Conservation (phyloP, 1,284 basidiomycete species). For the Ustilago hordei region DNA sequence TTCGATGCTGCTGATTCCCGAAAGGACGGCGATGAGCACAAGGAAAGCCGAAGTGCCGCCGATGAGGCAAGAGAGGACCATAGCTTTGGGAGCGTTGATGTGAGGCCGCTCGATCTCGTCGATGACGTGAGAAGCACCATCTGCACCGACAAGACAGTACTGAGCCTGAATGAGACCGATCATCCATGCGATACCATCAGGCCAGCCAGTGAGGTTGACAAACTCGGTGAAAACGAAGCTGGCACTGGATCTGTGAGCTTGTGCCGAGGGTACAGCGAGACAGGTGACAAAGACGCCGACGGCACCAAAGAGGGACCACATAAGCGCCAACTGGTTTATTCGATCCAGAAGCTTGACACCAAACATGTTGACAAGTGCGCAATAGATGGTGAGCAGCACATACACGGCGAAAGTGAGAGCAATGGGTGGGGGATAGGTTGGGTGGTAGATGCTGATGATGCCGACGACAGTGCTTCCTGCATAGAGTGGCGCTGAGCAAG, state of each 20-base stretch:
- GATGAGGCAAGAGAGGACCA: constrained; percentile 44
- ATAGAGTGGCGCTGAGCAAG: constrained; percentile 41
- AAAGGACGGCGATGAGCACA: constrained; percentile 39
- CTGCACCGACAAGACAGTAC: constrained; percentile 43
- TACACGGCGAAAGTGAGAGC: constrained; percentile 40
- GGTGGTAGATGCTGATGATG: constrained; percentile 30
- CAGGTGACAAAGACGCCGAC: constrained; percentile 40
- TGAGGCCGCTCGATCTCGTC: constrained; percentile 48
- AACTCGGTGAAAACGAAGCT: constrained; percentile 46
- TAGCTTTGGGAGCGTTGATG: constrained; percentile 48
- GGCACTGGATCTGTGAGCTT: constrained; percentile 23
- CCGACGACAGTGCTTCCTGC: constrained; percentile 22
- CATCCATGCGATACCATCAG: constrained; percentile 48
- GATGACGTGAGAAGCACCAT: constrained; percentile 48
- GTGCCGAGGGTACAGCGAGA: constrained; percentile 28
- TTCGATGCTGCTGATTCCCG: constrained; percentile 36
- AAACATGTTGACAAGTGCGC: constrained; percentile 43
- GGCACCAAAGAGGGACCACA: constrained; percentile 29
- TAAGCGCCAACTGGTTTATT: constrained; percentile 41
- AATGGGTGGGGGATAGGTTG: constrained; percentile 13
- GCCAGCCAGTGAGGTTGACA: constrained; percentile 51
- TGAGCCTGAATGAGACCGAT: constrained; percentile 52
- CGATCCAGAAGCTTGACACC: constrained; percentile 27
- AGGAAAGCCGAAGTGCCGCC: constrained; percentile 37
- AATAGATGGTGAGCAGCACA: constrained; percentile 31